Base-by-base conservation (phyloP, 306 rosid genomes). In the Begonia fuchsioides region DNA sequence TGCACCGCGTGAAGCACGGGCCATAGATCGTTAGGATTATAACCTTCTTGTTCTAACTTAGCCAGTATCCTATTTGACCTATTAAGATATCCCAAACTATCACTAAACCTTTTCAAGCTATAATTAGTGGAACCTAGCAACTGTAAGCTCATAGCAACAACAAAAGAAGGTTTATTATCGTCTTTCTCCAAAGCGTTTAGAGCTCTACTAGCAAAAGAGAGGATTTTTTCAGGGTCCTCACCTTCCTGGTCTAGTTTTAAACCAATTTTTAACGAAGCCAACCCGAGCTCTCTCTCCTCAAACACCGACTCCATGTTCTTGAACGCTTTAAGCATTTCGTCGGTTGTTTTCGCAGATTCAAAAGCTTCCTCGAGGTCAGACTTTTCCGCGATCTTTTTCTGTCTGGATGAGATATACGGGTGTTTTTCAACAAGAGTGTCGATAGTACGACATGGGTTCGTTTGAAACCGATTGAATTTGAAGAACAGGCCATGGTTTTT, bases 1-100 rank as follows among this genome's bases (percentile, higher is more conserved):
- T 76, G 96, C 55, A 88, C 96, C 6, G 95, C 93, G 14, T 83
- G 96, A 65, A 78, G 75, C 63, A 81, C 93, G 3, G 90, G 96
- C 59, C 77, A 62, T 39, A 83, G 13, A 68, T 78, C 93, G 68
- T 54, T 72, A 70, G 39, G 66, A 55, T 58, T 48, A 57, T 46
- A 43, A 55, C 76, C 79, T 65, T 66, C 83, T 65, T 38, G 67
- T 74, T 72, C 80, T 47, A 81, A 74, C 76, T 76, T 76, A 72
- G 72, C 63, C 73, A 83, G 49, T 0, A 75, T 58, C 78, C 83
- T 74, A 74, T 78, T 88, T 3, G 95, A 88, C 82, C 68, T 78
- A 35, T 77, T 78, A 61, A 88, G 81, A 38, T 61, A 81, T 51
- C 93, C 95, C 55, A 88, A 68, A 75, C 96, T 88, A 49, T 83